Percentiles rank a stretch among this genome's conserved stretches.
phyloP scores from a whole-genome alignment of 2,329 filamentous ascomycete species.

The Huntiella omanensis region DNA sequence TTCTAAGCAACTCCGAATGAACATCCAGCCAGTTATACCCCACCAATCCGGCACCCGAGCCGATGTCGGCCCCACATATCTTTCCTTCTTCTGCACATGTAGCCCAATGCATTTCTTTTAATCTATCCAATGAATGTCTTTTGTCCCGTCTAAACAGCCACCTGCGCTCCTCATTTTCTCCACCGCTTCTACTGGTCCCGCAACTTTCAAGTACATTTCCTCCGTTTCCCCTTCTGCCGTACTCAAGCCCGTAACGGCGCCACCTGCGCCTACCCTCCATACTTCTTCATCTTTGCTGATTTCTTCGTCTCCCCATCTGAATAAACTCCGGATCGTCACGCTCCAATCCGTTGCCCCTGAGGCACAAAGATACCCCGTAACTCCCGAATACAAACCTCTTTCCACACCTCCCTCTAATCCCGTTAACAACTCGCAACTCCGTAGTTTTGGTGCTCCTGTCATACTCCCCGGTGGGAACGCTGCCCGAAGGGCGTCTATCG shows the following conservation, averaged over 20 bases:
- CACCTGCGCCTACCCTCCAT: slow-evolving; percentile 79
- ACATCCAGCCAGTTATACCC: no score
- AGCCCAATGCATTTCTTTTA: background rate
- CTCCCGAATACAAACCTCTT: slow-evolving; percentile 68
- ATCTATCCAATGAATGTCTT: background rate
- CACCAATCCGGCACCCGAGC: no score
- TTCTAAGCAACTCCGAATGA: slow-evolving; percentile 36
- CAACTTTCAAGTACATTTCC: slow-evolving; percentile 71
- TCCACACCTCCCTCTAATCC: slow-evolving; percentile 42
- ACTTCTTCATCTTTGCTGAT: slow-evolving; percentile 25
- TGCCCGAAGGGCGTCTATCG: slow-evolving; percentile 56
- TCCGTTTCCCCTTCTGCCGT: slow-evolving; percentile 65
- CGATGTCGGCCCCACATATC: no score
- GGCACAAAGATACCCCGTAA: slow-evolving; percentile 77
- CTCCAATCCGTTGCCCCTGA: slow-evolving; percentile 77
- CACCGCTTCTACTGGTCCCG: slow-evolving; percentile 35
- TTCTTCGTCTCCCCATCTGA: slow-evolving; percentile 47
- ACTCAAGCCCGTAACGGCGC: slow-evolving; percentile 73
- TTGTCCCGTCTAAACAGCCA: background rate
- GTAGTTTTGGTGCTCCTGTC: slow-evolving; percentile 90
- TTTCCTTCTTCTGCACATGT: no score
- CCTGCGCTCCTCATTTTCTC: slow-evolving; percentile 7
- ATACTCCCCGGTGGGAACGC: slow-evolving; percentile 81
- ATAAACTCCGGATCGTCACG: slow-evolving; percentile 72
- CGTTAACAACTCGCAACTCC: slow-evolving; percentile 67